Base-by-base conservation (phyloP, 2,329 filamentous ascomycete genomes). In the Dactylellina drechsleri region DNA sequence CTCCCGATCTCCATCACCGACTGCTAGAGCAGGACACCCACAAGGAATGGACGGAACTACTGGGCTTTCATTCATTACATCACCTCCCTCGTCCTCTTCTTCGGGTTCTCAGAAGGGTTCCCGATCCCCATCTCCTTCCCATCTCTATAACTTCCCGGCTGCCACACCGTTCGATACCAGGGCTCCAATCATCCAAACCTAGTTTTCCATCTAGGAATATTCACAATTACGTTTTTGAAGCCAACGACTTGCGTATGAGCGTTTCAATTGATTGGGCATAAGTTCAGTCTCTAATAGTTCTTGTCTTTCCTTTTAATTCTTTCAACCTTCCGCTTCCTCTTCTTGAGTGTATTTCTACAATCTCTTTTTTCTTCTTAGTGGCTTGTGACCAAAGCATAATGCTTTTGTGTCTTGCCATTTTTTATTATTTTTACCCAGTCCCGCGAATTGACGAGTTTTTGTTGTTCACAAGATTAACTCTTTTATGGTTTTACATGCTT, bases 341-440 rank as follows among this genome's bases (percentile, higher is more conserved):
- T 75, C 71, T 75, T 68, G 71, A 68, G 58, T 75, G 71, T 75
- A 75, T 75, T 75, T 75, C 64, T 75, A 75, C 64, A 58, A 75
- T 75, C 71, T 68, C 57, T 75, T 67, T 64, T 43, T 36, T 52
- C 16, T 43, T 47, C 52, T 71, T 71, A 64, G 65, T 68, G 59
- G 71, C 64, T 68, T 53, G 66, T 52, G 64, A 75, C 71, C 53
- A 64, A 75, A 65, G 64, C 58, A 43, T 52, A 49, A 62, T 47
- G 61, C 61, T 50, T 52, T 50, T 61, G 70, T 62, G 60, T 74
- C 56, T 56, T 36, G 41, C 59, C 41, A 7, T 62, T 23, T 52
- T 40, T 52, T 62, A 64, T 45, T 61, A 70, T 43, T 5, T 2
- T 36, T 36, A 47, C 49, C 60, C 16, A 40, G 49, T 47, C 18